Evolutionary conservation across 495 filamentous ascomycete species (phyloP).

Genomic region (Halenospora varia): DNA sequence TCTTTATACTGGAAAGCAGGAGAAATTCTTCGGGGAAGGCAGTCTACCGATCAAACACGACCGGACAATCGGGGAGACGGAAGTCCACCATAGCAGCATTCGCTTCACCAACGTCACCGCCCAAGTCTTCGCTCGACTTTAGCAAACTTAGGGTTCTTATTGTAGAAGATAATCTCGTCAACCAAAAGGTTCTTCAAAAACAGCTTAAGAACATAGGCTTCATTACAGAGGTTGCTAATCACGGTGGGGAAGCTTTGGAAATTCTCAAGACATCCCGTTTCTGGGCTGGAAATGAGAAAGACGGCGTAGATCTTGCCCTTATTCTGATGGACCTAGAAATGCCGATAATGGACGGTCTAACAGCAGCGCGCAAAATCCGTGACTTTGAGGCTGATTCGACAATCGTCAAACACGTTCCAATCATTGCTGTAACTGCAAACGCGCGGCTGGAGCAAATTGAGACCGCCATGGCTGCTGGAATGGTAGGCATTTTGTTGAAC

Average conservation of each 20-base stretch:
- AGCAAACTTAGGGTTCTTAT: conserved; percentile 49
- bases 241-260: conserved; percentile 72
- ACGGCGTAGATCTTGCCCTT: conserved; percentile 41
- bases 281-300: conserved; percentile 32
- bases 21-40: conserved; percentile 12
- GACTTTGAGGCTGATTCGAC: conserved; percentile 50
- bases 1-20: conserved; percentile 16
- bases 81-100: neutral
- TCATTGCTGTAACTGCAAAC: conserved; percentile 77
- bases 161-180: conserved; percentile 84
- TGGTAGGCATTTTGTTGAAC: conserved; percentile 41
- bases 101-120: conserved; percentile 4
- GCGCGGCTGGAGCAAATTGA: conserved; percentile 63
- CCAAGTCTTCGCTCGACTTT: conserved; percentile 23
- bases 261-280: conserved; percentile 41
- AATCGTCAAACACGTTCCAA: conserved; percentile 56
- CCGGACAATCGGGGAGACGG: conserved; percentile 2
- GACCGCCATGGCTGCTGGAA: conserved; percentile 62
- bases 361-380: conserved; percentile 63
- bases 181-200: conserved; percentile 67
- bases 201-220: conserved; percentile 68
- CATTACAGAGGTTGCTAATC: conserved; percentile 66
- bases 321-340: conserved; percentile 84
- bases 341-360: conserved; percentile 78
- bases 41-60: conserved; percentile 10